phyloP scores from a whole-genome alignment of 129 eudicot genomes.

The Tanacetum coccineum region DNA sequence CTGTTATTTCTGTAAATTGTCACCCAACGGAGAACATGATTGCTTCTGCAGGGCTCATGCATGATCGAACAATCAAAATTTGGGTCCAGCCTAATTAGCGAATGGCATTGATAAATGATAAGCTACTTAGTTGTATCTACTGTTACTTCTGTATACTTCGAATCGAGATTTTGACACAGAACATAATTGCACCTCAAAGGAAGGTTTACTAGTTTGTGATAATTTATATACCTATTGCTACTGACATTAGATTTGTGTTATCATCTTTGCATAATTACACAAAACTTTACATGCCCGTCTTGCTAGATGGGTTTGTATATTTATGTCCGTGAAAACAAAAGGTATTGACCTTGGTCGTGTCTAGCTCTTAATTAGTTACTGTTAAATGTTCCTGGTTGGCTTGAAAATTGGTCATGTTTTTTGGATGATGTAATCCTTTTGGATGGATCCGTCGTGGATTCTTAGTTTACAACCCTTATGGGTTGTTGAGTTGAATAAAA shows the following conservation, averaged over 20 bases:
- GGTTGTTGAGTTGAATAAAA: no score
- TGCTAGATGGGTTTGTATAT: background rate
- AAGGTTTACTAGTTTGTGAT: background rate
- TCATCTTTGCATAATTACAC: background rate
- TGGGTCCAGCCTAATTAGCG: constrained; percentile 66
- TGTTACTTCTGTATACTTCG: constrained; percentile 10
- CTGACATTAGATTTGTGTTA: background rate
- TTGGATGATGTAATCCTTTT: background rate
- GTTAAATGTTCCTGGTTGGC: background rate
- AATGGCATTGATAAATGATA: constrained; percentile 3
- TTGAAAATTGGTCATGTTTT: background rate
- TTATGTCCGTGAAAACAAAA: background rate
- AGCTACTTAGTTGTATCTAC: constrained; percentile 3
- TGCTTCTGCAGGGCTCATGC: constrained; percentile 71
- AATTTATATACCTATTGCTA: background rate
- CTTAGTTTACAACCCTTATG: no score
- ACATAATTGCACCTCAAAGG: background rate
- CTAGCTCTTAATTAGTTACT: background rate
- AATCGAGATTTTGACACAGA: background rate
- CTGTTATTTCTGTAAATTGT: constrained; percentile 79
- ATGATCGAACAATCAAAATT: constrained; percentile 65
- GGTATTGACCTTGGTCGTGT: background rate
- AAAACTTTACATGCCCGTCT: background rate
- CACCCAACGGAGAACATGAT: constrained; percentile 80
- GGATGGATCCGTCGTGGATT: no score